Evolutionary conservation across 805 yeast species (phyloP).

Genomic region (Candida broadrunensis): DNA sequence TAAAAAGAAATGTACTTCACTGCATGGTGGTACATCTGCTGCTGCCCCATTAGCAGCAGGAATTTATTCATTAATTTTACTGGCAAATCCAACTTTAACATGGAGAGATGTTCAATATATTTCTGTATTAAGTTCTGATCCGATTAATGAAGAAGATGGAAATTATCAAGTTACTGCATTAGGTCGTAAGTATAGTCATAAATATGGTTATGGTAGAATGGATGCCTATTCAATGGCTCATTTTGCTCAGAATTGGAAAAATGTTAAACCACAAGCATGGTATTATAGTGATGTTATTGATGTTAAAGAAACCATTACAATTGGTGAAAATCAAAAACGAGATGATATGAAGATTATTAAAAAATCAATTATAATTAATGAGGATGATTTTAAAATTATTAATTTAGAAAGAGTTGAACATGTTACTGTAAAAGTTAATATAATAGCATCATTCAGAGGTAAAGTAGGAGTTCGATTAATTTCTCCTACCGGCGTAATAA

Average conservation of each 20-base stretch:
- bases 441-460: constrained; percentile 67
- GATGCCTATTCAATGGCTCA: constrained; percentile 78
- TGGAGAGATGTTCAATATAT: constrained; percentile 96
- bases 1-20: constrained; percentile 60
- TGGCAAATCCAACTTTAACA: constrained; percentile 81
- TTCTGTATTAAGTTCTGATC: constrained; percentile 66
- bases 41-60: constrained; percentile 99
- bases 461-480: constrained; percentile 57
- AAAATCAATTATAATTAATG: constrained; percentile 40
- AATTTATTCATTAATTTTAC: constrained; percentile 77
- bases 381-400: constrained; percentile 46
- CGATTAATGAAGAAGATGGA: constrained; percentile 65
- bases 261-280: constrained; percentile 93
- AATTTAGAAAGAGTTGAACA: constrained; percentile 81
- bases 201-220: constrained; percentile 87
- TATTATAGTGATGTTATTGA: constrained; percentile 44
- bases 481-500: constrained; percentile 74
- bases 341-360: constrained; percentile 12
- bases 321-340: constrained; percentile 5
- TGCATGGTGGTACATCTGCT: constrained; percentile 96
- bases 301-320: constrained; percentile 24
- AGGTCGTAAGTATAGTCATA: constrained; percentile 72
- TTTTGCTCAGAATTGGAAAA: constrained; percentile 70
- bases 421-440: constrained; percentile 74
- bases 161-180: constrained; percentile 72